Evolutionary conservation across 345 rosid species (phyloP), one percentile per base, ranked within the genome.

Genomic region (Rhodomyrtus tomentosa): DNA sequence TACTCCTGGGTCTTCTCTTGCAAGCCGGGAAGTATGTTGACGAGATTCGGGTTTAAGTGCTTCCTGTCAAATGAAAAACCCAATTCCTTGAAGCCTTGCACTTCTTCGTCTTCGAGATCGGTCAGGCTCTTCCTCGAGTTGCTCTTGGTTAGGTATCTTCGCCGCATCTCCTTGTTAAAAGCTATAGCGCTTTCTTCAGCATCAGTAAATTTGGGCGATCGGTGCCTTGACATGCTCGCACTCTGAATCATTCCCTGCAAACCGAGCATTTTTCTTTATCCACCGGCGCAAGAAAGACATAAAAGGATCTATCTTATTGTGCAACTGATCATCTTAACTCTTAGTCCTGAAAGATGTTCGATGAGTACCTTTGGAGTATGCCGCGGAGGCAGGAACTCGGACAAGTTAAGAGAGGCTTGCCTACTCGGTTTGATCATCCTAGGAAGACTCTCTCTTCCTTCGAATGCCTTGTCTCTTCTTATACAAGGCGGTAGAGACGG

Each of bases 401-500:
- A 73, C 49, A 82, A 50, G 76, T 86, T 82, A 45, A 86, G 87
- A 29, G 85, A 86, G n/a, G 84, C 73, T 80, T 86, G 87, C 56
- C 87, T 74, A 54, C 82, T 62, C n/a, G 87, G 73, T 56, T 45
- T 73, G 79, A 15, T 82, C 87, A 72, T 42, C 50, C 85, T 74
- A 27, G 85, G 85, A 74, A n/a, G 50, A 10, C 49, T 25, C 59
- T 52, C 53, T n/a, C 29, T 49, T 56, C 83, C 87, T 36, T 55
- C 82, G 6, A 53, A 29, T 25, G 18, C 49, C 54, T 82, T 36
- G n/a, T 42, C 82, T 68, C 82, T 74, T 20, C 87, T 73, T 6
- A 86, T 76, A 50, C 76, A 45, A 54, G 87, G 87, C 10, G 87
- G 87, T 21, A 86, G 76, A 13, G 85, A 86, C 21, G 87, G 87